A percentile compares a stretch with the other conserved stretches of the same genome.
Conservation (phyloP, 768 basidiomycete genomes). For the Thelephora ganbajun region DNA sequence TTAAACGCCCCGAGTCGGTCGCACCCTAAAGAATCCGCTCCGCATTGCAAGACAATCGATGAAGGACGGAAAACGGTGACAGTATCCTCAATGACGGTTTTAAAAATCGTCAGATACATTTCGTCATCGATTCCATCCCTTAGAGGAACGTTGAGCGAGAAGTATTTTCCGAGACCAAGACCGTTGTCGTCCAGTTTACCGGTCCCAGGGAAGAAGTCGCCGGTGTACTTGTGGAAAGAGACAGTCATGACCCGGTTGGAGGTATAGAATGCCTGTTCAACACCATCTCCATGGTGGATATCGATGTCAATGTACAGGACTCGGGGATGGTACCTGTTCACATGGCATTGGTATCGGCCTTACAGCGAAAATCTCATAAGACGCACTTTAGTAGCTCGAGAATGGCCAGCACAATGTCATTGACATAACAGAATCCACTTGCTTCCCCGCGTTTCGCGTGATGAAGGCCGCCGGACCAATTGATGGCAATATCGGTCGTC, state of each 20-base stretch:
- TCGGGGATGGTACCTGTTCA: conserved; percentile 69
- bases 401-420: conserved; percentile 92
- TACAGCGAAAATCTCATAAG: background rate
- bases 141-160: conserved; percentile 87
- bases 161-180: conserved; percentile 80
- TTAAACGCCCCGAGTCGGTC: conserved; percentile 97
- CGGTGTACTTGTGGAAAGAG: conserved; percentile 98
- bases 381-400: conserved; percentile 59
- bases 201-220: conserved; percentile 96
- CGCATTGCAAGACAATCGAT: conserved; percentile 90
- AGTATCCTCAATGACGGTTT: conserved; percentile 89
- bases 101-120: conserved; percentile 91
- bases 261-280: conserved; percentile 95
- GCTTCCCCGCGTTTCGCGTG: conserved; percentile 97
- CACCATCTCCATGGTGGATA: conserved; percentile 97
- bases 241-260: conserved; percentile 98
- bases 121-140: conserved; percentile 96
- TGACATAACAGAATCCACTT: conserved; percentile 97
- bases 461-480: conserved; percentile 97
- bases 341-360: background rate
- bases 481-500: conserved; percentile 90
- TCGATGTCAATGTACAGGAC: conserved; percentile 99
- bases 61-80: conserved; percentile 81
- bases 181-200: conserved; percentile 93
- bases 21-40: conserved; percentile 90